These are phyloP conservation scores for Plasmodium fragile DNA, from an alignment of 169 alveolate species.

Conservation along the genomic window DNA sequence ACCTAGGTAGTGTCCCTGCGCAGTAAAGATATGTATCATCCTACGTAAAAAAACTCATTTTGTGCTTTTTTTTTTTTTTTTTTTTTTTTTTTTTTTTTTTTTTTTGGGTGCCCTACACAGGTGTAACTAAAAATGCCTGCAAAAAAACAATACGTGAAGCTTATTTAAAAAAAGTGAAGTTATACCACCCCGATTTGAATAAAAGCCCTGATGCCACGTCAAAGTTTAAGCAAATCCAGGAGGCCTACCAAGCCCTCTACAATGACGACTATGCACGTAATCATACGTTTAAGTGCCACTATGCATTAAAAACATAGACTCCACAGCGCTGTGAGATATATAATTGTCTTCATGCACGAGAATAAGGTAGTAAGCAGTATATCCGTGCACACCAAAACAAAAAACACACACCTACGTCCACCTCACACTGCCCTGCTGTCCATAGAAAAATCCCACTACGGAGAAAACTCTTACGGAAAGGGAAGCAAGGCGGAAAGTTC, in stretches of 20 bases:
- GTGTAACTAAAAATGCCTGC: conserved; percentile 87
- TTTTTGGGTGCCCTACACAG: conserved; percentile 31
- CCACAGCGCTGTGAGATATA: not conserved
- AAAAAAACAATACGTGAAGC: conserved; percentile 92
- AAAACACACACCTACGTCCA: not conserved
- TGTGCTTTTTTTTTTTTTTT: not conserved
- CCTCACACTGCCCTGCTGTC: not conserved
- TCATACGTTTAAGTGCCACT: not conserved
- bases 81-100: too few relatives aligned
- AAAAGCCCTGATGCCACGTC: conserved; percentile 87
- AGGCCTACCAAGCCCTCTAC: conserved; percentile 90
- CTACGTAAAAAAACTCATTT: not conserved
- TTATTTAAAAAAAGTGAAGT: conserved; percentile 91
- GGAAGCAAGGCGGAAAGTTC: conserved; percentile 23
- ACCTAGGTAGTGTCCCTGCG: not conserved
- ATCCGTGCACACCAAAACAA: not conserved
- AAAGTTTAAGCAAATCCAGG: conserved; percentile 90
- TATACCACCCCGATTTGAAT: conserved; percentile 94
- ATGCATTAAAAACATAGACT: not conserved
- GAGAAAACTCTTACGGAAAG: conserved; percentile 22
- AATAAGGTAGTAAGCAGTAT: not conserved
- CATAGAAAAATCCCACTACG: conserved; percentile 23
- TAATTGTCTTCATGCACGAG: not conserved
- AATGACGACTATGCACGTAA: conserved; percentile 84
- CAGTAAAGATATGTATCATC: not conserved